These are phyloP conservation scores for Gigaspora rosea DNA, from an alignment of 192 early-diverging fungal genomes.

Conservation along the genomic window DNA sequence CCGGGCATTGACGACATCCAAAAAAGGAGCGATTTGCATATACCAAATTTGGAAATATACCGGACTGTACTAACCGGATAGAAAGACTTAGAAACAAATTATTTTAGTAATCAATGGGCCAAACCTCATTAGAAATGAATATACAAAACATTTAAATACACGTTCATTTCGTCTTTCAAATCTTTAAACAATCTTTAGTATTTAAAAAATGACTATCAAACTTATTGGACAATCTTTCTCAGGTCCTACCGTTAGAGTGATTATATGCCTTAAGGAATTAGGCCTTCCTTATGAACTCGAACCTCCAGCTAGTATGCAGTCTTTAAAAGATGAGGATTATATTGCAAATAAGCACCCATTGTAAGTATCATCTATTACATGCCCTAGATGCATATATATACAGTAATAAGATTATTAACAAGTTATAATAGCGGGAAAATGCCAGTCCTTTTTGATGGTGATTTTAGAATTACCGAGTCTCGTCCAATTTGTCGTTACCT, in stretches of 20 bases:
- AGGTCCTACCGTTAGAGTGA: slow-evolving; percentile 35
- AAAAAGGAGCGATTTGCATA: too few species aligned
- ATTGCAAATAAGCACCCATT: slow-evolving; percentile 41
- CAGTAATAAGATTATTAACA: background rate
- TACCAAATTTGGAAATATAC: too few species aligned
- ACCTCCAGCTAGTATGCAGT: background rate
- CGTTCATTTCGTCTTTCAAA: too few species aligned
- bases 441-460: slow-evolving; percentile 45
- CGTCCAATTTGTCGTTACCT: slow-evolving; percentile 46
- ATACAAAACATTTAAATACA: too few species aligned
- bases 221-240: slow-evolving; percentile 35
- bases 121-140: too few species aligned
- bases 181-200: too few species aligned
- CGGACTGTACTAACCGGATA: too few species aligned
- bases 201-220: slow-evolving; percentile 24
- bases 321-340: slow-evolving; percentile 43
- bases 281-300: slow-evolving; percentile 37
- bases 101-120: too few species aligned
- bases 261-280: slow-evolving; percentile 38
- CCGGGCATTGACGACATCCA: too few species aligned
- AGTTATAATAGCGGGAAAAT: slow-evolving; percentile 35
- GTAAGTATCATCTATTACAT: background rate
- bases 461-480: slow-evolving; percentile 40
- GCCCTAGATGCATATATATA: background rate
- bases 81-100: too few species aligned